These are phyloP conservation scores for Sarocladiaceae sp. DNA, from an alignment of 2,329 filamentous ascomycete species.

Conservation along the genomic window DNA sequence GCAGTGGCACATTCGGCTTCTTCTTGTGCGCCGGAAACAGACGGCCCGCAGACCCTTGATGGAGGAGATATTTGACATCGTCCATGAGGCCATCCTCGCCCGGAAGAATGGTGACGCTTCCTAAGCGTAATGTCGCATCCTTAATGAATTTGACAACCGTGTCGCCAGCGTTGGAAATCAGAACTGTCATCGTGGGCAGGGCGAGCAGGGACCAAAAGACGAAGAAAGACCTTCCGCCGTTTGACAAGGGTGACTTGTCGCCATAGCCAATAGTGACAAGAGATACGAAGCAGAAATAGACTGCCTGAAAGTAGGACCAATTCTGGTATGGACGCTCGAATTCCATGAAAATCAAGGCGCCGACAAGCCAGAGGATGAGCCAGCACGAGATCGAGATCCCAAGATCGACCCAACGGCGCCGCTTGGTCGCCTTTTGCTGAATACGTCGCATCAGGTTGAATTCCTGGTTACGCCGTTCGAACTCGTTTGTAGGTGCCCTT, in stretches of 20 bases:
- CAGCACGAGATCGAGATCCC: constrained; percentile 62
- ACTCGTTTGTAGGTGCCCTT: constrained; percentile 30
- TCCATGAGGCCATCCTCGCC: constrained; percentile 43
- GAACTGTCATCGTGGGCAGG: constrained; percentile 79
- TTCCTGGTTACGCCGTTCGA: constrained; percentile 59
- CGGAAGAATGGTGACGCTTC: constrained; percentile 55
- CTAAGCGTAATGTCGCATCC: constrained; percentile 49
- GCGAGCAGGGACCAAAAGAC: constrained; percentile 89
- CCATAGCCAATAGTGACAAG: constrained; percentile 86
- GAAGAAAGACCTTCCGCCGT: constrained; percentile 76
- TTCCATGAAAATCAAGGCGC: constrained; percentile 64
- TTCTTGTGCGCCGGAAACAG: constrained; percentile 25
- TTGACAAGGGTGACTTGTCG: constrained; percentile 69
- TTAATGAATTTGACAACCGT: constrained; percentile 64
- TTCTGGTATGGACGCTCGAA: constrained; percentile 46
- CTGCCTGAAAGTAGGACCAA: constrained; percentile 70
- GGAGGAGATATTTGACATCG: constrained; percentile 37
- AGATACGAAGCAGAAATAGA: constrained; percentile 83
- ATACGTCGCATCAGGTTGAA: constrained; percentile 79
- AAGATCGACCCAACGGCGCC: constrained; percentile 70
- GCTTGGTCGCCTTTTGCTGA: constrained; percentile 56
- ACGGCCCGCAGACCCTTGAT: constrained; percentile 35
- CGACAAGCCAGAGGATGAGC: constrained; percentile 70
- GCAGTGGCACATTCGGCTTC: constrained; percentile 7
- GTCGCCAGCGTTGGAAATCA: constrained; percentile 78